These are phyloP conservation scores for Talaromyces nanjingensis DNA, from an alignment of 495 filamentous ascomycete genomes.

Conservation along the genomic window DNA sequence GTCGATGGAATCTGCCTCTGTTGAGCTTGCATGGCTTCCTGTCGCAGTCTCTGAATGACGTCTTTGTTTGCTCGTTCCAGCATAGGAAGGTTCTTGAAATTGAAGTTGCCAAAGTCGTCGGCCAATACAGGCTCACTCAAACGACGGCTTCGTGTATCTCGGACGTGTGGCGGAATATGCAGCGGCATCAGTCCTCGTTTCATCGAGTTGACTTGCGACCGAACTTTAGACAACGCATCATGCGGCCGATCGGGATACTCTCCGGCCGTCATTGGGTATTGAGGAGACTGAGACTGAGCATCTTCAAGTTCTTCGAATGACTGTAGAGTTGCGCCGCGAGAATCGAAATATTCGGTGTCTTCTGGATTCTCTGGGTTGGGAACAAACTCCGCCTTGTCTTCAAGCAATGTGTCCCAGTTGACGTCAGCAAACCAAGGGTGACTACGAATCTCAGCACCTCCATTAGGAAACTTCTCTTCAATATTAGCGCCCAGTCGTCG, in stretches of 20 bases:
- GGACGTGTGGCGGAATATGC: conserved; percentile 93
- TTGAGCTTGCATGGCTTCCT: conserved; percentile 73
- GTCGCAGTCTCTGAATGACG: conserved; percentile 89
- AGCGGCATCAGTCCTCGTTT: conserved; percentile 91
- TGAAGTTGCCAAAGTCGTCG: conserved; percentile 94
- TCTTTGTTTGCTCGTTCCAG: conserved; percentile 98
- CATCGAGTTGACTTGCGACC: conserved; percentile 72
- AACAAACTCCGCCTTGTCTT: conserved; percentile 94
- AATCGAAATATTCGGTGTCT: conserved; percentile 96
- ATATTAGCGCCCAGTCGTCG: conserved; percentile 79
- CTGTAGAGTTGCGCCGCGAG: conserved; percentile 82
- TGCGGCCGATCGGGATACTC: conserved; percentile 71
- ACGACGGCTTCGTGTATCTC: conserved; percentile 75
- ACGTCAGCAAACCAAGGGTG: conserved; percentile 86
- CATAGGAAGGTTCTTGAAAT: conserved; percentile 95
- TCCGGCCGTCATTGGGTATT: conserved; percentile 45
- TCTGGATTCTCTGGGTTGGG: conserved; percentile 89
- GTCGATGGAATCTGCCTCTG: conserved; percentile 27
- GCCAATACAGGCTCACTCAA: conserved; percentile 81
- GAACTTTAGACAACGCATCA: conserved; percentile 85
- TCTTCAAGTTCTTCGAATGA: conserved; percentile 91
- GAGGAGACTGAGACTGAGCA: conserved; percentile 45
- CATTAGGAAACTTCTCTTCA: conserved; percentile 68
- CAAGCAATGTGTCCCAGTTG: conserved; percentile 82
- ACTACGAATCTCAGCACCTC: conserved; percentile 80